Percentiles rank a stretch among this genome's conserved stretches.
Conservation (phyloP, 495 filamentous ascomycete genomes). For the Bathelium albidoporum region DNA sequence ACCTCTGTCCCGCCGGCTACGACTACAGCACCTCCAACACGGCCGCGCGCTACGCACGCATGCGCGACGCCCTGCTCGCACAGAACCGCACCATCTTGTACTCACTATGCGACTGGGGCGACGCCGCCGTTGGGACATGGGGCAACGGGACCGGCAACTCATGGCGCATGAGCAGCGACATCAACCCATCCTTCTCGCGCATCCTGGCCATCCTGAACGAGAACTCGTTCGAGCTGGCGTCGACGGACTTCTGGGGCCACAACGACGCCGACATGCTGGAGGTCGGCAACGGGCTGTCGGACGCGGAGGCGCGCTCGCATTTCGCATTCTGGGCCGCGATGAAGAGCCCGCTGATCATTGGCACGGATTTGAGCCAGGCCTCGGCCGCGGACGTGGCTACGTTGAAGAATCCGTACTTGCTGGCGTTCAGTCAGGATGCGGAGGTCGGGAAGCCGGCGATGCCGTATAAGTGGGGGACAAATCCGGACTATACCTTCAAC, state of each 20-base stretch:
- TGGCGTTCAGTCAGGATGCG: slow-evolving; percentile 55
- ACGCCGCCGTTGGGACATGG: slow-evolving; percentile 43
- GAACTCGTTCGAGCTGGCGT: slow-evolving; percentile 39
- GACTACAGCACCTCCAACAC: slow-evolving; percentile 45
- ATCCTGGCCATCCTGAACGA: slow-evolving; percentile 45
- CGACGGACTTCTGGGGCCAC: slow-evolving; percentile 43
- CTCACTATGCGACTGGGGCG: slow-evolving; percentile 57
- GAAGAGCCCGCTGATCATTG: slow-evolving; percentile 50
- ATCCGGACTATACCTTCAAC: slow-evolving; percentile 53
- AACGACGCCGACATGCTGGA: slow-evolving; percentile 63
- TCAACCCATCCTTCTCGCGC: slow-evolving; percentile 30
- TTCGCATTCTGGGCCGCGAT: slow-evolving; percentile 47
- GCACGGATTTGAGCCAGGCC: slow-evolving; percentile 41
- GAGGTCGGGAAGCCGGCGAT: slow-evolving; percentile 40
- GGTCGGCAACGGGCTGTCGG: slow-evolving; percentile 52
- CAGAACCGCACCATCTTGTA: slow-evolving; percentile 51
- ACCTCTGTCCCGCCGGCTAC: slow-evolving; percentile 40
- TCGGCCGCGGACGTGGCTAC: slow-evolving; percentile 37
- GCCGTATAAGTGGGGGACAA: slow-evolving; percentile 59
- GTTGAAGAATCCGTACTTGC: slow-evolving; percentile 47
- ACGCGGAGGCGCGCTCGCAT: slow-evolving; percentile 35
- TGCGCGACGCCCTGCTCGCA: slow-evolving; percentile 50
- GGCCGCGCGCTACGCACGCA: slow-evolving; percentile 42
- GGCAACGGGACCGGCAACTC: slow-evolving; percentile 40
- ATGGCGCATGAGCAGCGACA: slow-evolving; percentile 50